Evolutionary conservation across 768 basidiomycete genomes (phyloP).

Genomic region (Tricholoma sp.): DNA sequence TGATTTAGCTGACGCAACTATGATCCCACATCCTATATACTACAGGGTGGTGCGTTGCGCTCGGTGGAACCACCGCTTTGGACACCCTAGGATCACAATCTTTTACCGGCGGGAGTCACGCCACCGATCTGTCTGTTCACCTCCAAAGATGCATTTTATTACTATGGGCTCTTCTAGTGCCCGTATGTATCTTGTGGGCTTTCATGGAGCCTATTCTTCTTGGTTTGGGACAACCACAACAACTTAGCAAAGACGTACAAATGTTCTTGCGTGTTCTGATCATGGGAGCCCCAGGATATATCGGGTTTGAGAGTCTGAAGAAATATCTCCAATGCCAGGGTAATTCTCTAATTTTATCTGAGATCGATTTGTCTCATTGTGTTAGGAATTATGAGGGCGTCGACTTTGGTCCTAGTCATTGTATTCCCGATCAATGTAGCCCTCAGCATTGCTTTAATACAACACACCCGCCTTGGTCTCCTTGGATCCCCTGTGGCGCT

Average conservation of each 20-base stretch:
- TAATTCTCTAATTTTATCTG: constrained; percentile 19
- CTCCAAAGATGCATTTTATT: constrained; percentile 65
- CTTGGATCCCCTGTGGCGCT: constrained; percentile 65
- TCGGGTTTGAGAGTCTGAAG: constrained; percentile 72
- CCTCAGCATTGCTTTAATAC: constrained; percentile 57
- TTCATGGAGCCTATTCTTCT: constrained; percentile 60
- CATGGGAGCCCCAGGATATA: constrained; percentile 64
- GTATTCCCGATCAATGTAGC: constrained; percentile 62
- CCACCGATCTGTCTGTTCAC: constrained; percentile 66
- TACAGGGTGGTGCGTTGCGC: constrained; percentile 70
- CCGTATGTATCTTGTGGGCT: constrained; percentile 58
- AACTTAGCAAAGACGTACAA: constrained; percentile 58
- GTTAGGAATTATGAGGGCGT: constrained; percentile 69
- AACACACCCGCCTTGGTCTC: constrained; percentile 56
- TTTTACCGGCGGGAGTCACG: constrained; percentile 56
- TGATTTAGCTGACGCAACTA: constrained; percentile 22
- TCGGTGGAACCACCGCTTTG: constrained; percentile 74
- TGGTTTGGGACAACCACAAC: constrained; percentile 53
- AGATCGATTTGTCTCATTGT: neutral
- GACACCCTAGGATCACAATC: constrained; percentile 77
- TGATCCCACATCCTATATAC: constrained; percentile 43
- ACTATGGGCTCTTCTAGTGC: constrained; percentile 60
- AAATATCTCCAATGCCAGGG: constrained; percentile 81
- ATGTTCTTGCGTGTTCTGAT: constrained; percentile 59
- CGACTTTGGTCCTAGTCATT: constrained; percentile 58